Evolutionary conservation across 192 early-diverging fungal genomes (phyloP).

Genomic region (Rhizoclosmatium globosum): DNA sequence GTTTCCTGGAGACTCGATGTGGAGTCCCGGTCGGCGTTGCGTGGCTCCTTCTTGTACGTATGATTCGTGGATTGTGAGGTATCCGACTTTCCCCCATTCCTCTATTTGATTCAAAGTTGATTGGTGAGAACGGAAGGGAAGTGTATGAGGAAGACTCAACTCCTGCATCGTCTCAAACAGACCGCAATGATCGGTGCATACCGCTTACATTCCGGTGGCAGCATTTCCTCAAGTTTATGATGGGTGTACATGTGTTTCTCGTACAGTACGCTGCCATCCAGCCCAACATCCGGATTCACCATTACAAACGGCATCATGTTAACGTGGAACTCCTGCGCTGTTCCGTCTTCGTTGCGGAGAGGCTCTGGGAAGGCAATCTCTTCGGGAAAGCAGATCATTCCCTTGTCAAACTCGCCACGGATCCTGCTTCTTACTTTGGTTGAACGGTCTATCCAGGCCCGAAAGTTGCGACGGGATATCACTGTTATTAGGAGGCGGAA

Average conservation of each 20-base stretch:
- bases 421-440: too few relatives aligned
- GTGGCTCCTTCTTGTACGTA: constrained; percentile 7
- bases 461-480: too few relatives aligned
- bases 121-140: too few relatives aligned
- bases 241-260: background rate
- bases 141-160: too few relatives aligned
- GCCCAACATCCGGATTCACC: background rate
- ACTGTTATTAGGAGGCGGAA: too few relatives aligned
- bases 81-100: constrained; percentile 10
- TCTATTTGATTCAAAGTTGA: too few relatives aligned
- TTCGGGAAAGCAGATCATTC: background rate
- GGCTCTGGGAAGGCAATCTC: background rate
- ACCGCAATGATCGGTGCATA: constrained; percentile 3
- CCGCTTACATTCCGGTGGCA: constrained; percentile 9
- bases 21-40: background rate
- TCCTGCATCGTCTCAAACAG: background rate
- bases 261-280: background rate
- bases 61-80: constrained; percentile 7
- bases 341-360: background rate
- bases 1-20: constrained; percentile 20
- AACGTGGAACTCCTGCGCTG: background rate
- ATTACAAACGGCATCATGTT: constrained; percentile 26
- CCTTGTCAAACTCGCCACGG: background rate
- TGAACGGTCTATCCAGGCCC: too few relatives aligned
- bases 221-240: background rate